A percentile compares a stretch with the other conserved stretches of the same genome.
Conservation (phyloP, 176 grass and related monocot genomes). For the sorghum (Sorghum bicolor) region DNA sequence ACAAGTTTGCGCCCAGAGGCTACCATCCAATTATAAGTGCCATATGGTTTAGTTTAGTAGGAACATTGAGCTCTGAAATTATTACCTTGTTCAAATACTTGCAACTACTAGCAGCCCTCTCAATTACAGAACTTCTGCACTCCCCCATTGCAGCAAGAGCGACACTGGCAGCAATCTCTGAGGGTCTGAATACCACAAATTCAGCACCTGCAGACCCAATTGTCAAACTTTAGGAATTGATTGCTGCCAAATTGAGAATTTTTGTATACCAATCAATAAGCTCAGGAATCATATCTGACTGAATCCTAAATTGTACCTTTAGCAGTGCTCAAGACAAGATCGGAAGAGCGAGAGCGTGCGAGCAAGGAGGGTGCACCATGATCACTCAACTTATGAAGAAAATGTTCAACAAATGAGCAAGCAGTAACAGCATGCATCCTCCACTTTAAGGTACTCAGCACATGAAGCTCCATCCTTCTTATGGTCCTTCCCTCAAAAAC, state of each 20-base stretch:
- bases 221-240: constrained; percentile 19
- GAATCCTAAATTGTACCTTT: constrained; percentile 47
- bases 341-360: constrained; percentile 47
- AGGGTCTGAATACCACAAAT: constrained; percentile 82
- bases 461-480: constrained; percentile 86
- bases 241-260: constrained; percentile 3
- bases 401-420: constrained; percentile 92
- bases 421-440: constrained; percentile 85
- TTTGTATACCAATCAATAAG: background rate
- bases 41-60: constrained; percentile 9
- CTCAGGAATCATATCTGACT: background rate
- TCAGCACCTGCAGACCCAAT: constrained; percentile 59
- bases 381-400: constrained; percentile 76
- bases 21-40: background rate
- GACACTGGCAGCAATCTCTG: constrained; percentile 80
- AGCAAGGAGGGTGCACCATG: constrained; percentile 51
- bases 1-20: background rate
- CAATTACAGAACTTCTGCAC: constrained; percentile 48
- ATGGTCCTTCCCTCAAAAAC: constrained; percentile 79
- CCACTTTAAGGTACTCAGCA: constrained; percentile 80
- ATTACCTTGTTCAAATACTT: constrained; percentile 68
- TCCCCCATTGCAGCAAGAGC: constrained; percentile 57
- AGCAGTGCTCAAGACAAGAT: constrained; percentile 71
- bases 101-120: constrained; percentile 56
- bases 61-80: constrained; percentile 10